Base-by-base conservation (phyloP, 345 rosid species). In the Tarenaya hassleriana region DNA sequence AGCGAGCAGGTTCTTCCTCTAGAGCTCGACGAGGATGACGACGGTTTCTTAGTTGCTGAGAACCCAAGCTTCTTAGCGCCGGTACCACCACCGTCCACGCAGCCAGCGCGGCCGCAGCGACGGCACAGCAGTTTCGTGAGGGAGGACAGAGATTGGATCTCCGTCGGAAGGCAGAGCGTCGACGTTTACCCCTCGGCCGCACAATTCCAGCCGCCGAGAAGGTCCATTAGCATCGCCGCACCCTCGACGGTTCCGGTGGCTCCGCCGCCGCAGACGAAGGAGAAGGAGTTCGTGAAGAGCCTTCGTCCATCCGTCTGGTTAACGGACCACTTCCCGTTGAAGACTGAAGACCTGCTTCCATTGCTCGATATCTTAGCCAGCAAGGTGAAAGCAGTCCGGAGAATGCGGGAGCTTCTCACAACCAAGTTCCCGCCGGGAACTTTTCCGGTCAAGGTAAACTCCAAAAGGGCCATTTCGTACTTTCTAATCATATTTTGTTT, bases 371-470 rank as follows among this genome's bases (percentile, higher is more conserved):
- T 92, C 60, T 64, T 92, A 69, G 99, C 97, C 1, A 92, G 61
- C 16, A 92, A 92, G 61, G 95, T 92, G 47, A 92, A 92, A 75
- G 98, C 98, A 15, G 95, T 88, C 15, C 62, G 95, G 41, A 67
- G 99, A 54, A 76, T 88, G 89, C 72, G 97, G 19, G 99, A 92
- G 43, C 57, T 92, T 61, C 80, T 92, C 61, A 92, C 99, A 16
- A 85, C 99, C 0, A 92, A 88, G 60, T 88, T 92, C 72, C 98
- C 95, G 73, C 71, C 94, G 78, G 97, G 95, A 0, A 92, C 94
- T 0, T 92, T 92, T 15, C 97, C 98, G 71, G 95, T 88, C 7
- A 92, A 92, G 95, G 98, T 92, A 76, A 55, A 47, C 29, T n/a
- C 29, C 29, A 38, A 27, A 52, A 5, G 42, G 47, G 47, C 27